phyloP scores from a whole-genome alignment of 768 basidiomycete genomes.

The Mycena maculata region DNA sequence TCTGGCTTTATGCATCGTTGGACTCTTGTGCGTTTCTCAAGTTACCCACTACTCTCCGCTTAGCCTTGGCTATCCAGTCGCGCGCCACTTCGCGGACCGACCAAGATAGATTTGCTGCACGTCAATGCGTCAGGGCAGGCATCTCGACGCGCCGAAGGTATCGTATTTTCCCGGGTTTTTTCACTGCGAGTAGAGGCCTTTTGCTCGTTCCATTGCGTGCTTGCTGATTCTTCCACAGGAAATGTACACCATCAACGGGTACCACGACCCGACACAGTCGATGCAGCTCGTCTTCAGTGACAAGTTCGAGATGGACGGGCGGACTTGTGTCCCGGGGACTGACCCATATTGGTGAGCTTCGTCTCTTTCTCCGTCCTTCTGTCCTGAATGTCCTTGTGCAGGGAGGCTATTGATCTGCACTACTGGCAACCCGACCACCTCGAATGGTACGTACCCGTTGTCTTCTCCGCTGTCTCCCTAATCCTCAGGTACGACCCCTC shows the following conservation, averaged over 20 bases:
- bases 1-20: not conserved
- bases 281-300: conserved; percentile 78
- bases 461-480: not conserved
- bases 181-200: not conserved
- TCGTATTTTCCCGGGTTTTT: no score
- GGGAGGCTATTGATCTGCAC: conserved; percentile 67
- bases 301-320: conserved; percentile 82
- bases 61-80: conserved; percentile 65
- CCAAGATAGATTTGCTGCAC: not conserved
- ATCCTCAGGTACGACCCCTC: conserved; percentile 71
- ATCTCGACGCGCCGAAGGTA: conserved; percentile 60
- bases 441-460: conserved; percentile 42
- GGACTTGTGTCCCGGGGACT: conserved; percentile 77
- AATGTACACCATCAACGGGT: conserved; percentile 53
- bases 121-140: conserved; percentile 20
- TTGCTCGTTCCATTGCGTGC: not conserved
- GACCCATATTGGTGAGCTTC: conserved; percentile 63
- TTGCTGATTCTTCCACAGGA: conserved; percentile 34
- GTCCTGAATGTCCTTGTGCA: not conserved
- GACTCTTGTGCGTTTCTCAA: conserved; percentile 54
- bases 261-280: conserved; percentile 47
- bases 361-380: not conserved
- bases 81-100: conserved; percentile 11
- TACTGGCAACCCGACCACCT: conserved; percentile 68
- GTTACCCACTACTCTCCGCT: conserved; percentile 58